Conservation (phyloP, 2,329 filamentous ascomycete species). For the Thelonectria rubi region DNA sequence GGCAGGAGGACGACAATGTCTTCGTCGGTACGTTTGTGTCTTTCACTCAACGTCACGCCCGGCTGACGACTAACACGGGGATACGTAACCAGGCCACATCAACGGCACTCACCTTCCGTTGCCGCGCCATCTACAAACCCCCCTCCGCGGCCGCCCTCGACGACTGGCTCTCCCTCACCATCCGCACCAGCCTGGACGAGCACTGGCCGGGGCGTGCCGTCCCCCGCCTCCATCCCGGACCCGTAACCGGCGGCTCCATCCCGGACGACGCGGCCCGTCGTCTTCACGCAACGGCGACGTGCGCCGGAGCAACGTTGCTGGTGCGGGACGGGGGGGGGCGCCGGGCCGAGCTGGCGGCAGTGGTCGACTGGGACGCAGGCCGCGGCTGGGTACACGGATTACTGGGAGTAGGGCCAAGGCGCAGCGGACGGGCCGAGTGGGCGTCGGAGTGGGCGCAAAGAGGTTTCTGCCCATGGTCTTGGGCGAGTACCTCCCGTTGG, state of each 20-base stretch:
- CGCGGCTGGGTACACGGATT: conserved; percentile 32
- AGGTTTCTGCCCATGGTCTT: background rate
- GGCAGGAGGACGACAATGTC: background rate
- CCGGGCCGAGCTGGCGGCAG: conserved; percentile 7
- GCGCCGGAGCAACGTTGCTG: conserved; percentile 26
- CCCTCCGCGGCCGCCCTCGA: background rate
- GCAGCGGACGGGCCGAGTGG: conserved; percentile 1
- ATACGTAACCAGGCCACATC: background rate
- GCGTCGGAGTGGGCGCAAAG: background rate
- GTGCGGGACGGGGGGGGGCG: conserved; percentile 17
- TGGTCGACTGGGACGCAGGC: conserved; percentile 32
- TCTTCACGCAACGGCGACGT: conserved; percentile 32
- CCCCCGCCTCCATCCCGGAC: conserved; percentile 13
- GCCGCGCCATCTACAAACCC: no score
- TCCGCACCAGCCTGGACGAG: background rate
- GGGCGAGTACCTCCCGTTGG: background rate
- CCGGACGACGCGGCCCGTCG: conserved; percentile 5
- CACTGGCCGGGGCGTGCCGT: conserved; percentile 2
- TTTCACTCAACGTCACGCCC: background rate
- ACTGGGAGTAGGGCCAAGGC: conserved; percentile 36
- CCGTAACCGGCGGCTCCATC: conserved; percentile 8
- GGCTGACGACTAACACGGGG: background rate
- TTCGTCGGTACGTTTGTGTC: background rate
- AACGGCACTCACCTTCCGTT: background rate
- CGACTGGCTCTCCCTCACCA: background rate